Percentiles rank a stretch among this genome's conserved stretches.
These are phyloP conservation scores for Zea luxurians DNA, from an alignment of 176 grass and related monocot genomes.

Conservation along the genomic window DNA sequence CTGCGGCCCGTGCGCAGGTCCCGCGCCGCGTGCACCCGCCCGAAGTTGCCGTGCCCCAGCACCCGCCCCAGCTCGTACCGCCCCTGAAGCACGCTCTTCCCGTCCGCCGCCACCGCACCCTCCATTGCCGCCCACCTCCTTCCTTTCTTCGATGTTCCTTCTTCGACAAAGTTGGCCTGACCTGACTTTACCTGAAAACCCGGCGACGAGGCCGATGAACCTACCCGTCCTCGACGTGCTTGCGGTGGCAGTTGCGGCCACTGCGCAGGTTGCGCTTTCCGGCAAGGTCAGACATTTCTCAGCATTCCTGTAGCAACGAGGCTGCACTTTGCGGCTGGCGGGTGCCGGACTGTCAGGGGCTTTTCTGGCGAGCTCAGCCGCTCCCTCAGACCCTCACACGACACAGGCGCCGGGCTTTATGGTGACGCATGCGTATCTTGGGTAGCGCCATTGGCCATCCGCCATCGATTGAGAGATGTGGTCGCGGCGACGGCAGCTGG, in stretches of 20 bases:
- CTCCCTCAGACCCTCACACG: not conserved
- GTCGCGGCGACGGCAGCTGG: not conserved
- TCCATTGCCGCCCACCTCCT: not conserved
- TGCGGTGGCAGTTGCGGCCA: conserved; percentile 60
- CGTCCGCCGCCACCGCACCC: not conserved
- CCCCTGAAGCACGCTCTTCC: not conserved
- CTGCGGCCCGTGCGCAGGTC: not conserved
- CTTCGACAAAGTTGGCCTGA: not conserved
- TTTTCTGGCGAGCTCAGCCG: not conserved
- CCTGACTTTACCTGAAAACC: not conserved
- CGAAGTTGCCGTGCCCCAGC: conserved; percentile 5
- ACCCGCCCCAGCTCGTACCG: conserved; percentile 8
- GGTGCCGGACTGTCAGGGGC: not conserved
- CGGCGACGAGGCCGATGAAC: not conserved
- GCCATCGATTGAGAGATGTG: not conserved
- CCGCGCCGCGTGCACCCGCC: not conserved
- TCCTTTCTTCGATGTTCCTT: not conserved
- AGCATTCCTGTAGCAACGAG: conserved; percentile 44
- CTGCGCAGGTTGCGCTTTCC: conserved; percentile 45
- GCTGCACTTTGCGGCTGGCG: not conserved
- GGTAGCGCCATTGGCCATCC: too few species aligned
- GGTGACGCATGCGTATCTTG: too few species aligned
- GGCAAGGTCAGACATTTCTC: conserved; percentile 53
- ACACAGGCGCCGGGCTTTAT: not conserved
- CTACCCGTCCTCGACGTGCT: conserved; percentile 61